Conservation (phyloP, 768 basidiomycete genomes). For the Leccinum barrowsii region DNA sequence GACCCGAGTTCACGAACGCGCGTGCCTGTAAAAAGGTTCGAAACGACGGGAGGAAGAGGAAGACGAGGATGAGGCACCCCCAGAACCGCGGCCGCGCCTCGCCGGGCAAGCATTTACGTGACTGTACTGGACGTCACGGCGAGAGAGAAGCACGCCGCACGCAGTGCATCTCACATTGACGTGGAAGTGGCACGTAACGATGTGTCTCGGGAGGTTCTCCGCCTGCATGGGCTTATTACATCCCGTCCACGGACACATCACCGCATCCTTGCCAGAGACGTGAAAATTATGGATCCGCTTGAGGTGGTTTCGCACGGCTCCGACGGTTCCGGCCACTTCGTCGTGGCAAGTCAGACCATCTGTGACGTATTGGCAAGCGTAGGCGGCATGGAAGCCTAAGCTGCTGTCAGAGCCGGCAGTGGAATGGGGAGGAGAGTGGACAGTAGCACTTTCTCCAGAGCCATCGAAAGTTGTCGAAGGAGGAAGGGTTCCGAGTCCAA, state of each 20-base stretch:
- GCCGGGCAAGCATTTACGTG: conserved; percentile 14
- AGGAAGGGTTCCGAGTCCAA: not conserved
- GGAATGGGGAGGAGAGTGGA: not conserved
- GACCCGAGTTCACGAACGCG: not conserved
- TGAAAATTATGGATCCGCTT: conserved; percentile 6
- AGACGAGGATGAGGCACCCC: too few species aligned
- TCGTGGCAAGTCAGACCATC: conserved; percentile 3
- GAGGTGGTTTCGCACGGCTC: conserved; percentile 17
- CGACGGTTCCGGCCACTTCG: not conserved
- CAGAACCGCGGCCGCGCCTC: not conserved
- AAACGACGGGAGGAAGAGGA: not conserved
- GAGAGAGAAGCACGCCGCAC: conserved; percentile 18
- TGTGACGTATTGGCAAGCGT: conserved; percentile 5
- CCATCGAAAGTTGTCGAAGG: not conserved
- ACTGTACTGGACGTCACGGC: conserved; percentile 15
- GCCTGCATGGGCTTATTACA: conserved; percentile 8
- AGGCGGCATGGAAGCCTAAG: not conserved
- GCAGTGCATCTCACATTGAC: conserved; percentile 6
- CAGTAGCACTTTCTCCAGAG: not conserved
- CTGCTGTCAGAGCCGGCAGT: not conserved
- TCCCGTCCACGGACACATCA: conserved; percentile 9
- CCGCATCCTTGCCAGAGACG: not conserved
- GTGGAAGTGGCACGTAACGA: conserved; percentile 13
- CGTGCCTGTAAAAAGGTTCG: not conserved
- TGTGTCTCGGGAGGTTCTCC: conserved; percentile 21